Conservation (phyloP, 305 asterid species). For the Fraxinus latifolia region DNA sequence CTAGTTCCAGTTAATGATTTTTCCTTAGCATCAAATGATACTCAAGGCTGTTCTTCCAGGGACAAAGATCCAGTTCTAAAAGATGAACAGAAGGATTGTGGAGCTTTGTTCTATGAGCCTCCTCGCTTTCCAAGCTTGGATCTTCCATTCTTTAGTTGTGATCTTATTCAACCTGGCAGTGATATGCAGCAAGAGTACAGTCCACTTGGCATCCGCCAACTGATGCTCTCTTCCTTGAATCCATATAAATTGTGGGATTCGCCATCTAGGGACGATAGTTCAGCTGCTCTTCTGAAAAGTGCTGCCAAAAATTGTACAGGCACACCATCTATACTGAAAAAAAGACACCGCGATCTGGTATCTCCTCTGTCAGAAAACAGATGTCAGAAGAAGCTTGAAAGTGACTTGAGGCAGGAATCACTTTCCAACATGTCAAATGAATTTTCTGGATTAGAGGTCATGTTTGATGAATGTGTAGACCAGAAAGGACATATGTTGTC, state of each 20-base stretch:
- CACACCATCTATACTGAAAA: constrained; percentile 92
- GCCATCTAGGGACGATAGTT: constrained; percentile 67
- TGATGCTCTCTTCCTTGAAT: constrained; percentile 79
- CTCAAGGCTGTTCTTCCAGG: constrained; percentile 34
- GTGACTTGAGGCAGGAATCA: constrained; percentile 39
- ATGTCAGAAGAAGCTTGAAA: constrained; percentile 71
- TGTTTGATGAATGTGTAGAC: constrained; percentile 56
- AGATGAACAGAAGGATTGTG: constrained; percentile 53
- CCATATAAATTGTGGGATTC: constrained; percentile 93
- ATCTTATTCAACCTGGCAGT: constrained; percentile 67
- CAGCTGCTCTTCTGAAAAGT: constrained; percentile 80
- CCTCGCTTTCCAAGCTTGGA: constrained; percentile 98
- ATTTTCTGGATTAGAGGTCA: constrained; percentile 62
- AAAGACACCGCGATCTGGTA: constrained; percentile 82
- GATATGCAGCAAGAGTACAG: constrained; percentile 92
- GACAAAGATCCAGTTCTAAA: constrained; percentile 30
- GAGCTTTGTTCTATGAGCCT: constrained; percentile 88
- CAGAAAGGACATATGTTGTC: constrained; percentile 33
- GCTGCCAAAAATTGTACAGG: constrained; percentile 84
- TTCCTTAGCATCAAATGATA: constrained; percentile 36
- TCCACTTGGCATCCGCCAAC: constrained; percentile 95
- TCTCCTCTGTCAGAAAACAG: constrained; percentile 93
- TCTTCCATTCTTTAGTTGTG: constrained; percentile 88
- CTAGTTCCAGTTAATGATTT: constrained; percentile 63
- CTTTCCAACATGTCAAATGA: constrained; percentile 51